Percentiles rank a stretch among this genome's conserved stretches.
Conservation (phyloP, 1,139 yeast species). For the Candida sp. region DNA sequence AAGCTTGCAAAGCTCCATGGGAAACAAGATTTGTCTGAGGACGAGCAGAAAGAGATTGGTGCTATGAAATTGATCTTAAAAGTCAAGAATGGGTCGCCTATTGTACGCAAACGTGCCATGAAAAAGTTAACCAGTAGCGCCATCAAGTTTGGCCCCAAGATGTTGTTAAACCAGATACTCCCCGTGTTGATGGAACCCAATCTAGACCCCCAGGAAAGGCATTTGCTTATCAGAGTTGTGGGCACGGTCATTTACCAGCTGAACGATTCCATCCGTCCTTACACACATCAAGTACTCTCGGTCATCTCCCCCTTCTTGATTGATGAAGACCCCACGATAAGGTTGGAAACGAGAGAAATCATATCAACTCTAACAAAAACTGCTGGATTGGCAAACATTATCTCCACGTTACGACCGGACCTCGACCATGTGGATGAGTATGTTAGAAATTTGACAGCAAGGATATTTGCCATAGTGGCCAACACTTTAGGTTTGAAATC, state of each 20-base stretch:
- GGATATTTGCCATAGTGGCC: constrained; percentile 87
- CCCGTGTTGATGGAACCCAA: constrained; percentile 77
- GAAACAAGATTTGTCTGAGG: constrained; percentile 38
- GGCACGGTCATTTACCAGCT: constrained; percentile 71
- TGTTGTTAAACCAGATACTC: constrained; percentile 68
- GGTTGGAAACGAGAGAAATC: constrained; percentile 83
- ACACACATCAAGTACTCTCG: constrained; percentile 69
- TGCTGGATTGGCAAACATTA: constrained; percentile 82
- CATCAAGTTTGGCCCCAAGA: constrained; percentile 66
- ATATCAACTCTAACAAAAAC: constrained; percentile 77
- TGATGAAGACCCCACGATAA: constrained; percentile 76
- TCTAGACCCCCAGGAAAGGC: constrained; percentile 85
- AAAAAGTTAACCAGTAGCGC: constrained; percentile 72
- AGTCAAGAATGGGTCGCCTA: constrained; percentile 79
- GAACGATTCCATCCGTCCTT: constrained; percentile 72
- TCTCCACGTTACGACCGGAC: constrained; percentile 80
- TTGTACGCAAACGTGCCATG: constrained; percentile 71
- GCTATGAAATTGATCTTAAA: constrained; percentile 68
- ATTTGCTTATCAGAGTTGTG: constrained; percentile 74
- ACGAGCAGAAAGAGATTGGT: constrained; percentile 62
- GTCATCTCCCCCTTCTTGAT: constrained; percentile 82
- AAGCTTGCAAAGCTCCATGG: constrained; percentile 49
- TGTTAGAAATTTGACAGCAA: constrained; percentile 75
- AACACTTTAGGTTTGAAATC: constrained; percentile 75
- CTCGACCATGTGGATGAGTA: constrained; percentile 85